Base-by-base conservation (phyloP, 768 basidiomycete species). In the Auricularia auricula-judae region DNA sequence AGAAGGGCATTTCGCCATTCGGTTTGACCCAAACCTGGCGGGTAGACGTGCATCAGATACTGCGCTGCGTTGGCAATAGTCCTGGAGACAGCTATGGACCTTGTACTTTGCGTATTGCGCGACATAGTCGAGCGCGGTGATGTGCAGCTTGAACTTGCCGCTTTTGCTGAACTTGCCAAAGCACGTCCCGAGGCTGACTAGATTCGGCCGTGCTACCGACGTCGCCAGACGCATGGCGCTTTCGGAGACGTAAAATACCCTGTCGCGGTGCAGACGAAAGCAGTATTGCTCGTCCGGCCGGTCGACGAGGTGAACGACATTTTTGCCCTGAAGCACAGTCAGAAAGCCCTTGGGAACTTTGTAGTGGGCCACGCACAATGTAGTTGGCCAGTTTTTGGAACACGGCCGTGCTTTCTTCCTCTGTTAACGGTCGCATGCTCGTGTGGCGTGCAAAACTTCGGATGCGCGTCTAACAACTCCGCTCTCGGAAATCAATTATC, bases 51-150 rank as follows among this genome's bases (percentile, higher is more conserved):
- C 23, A 59, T 23, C 12, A 59, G 29, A 59, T 33, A 23, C 23
- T 14, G 16, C 23, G 34, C 29, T 14, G 56, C 11, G 34, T 33
- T 29, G 18, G 29, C 18, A 33, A 59, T 59, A 29, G 18, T 8
- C 34, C 23, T 29, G 10, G 23, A 59, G 4, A 29, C 56, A 54
- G 53, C 53, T n/a, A 10, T 78, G 63, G 66, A 93, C 97, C 84
- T 99, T 99, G 81, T 93, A 92, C 76, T 96, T 98, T 21, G 97
- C 95, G 73, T 97, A 98, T 72, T 97, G 91, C 1, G 93, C 92
- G 65, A 99, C 76, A 71, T 91, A 89, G 71, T 98, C 96, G 67
- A 99, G 80, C 21, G 91, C 83, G 3, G 96, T 98, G 70, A 99
- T 86, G 68, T 98, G 94, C 66, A 99, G 79, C 80, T 94, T 96